phyloP scores from a whole-genome alignment of 1,139 yeast genomes.

The Casaregolazyma lundiana region DNA sequence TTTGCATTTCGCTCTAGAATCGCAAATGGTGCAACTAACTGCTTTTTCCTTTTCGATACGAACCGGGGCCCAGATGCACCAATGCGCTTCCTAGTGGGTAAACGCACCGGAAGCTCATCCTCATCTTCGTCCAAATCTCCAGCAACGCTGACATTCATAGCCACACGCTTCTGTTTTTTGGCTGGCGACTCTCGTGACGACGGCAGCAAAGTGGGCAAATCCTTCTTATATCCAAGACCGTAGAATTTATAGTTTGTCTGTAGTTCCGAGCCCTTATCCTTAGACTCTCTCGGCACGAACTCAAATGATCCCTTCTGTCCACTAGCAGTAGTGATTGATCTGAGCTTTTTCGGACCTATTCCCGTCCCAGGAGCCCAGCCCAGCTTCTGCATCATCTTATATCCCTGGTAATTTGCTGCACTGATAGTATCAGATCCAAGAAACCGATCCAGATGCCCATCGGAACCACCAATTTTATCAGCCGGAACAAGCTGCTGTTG shows the following conservation, averaged over 20 bases:
- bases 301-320: background rate
- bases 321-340: background rate
- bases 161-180: slow-evolving; percentile 5
- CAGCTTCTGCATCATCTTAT: slow-evolving; percentile 20
- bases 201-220: slow-evolving; percentile 4
- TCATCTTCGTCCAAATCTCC: slow-evolving; percentile 7
- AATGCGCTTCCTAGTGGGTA: slow-evolving; percentile 1
- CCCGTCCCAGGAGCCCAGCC: slow-evolving; percentile 32
- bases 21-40: background rate
- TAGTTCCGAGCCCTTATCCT: background rate
- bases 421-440: background rate
- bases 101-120: background rate
- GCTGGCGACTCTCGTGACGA: background rate
- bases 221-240: slow-evolving; percentile 9
- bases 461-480: background rate
- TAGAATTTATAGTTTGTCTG: slow-evolving; percentile 2
- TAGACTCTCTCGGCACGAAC: background rate
- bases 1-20: slow-evolving; percentile 16
- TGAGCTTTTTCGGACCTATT: slow-evolving; percentile 20
- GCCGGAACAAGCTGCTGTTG: background rate
- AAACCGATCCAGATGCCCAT: background rate
- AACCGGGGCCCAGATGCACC: background rate
- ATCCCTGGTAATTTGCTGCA: slow-evolving; percentile 14
- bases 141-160: slow-evolving; percentile 6
- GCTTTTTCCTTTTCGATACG: background rate